A percentile compares a stretch with the other conserved stretches of the same genome.
Conservation (phyloP, 2,329 filamentous ascomycete species). For the Scytalidium sp. region DNA sequence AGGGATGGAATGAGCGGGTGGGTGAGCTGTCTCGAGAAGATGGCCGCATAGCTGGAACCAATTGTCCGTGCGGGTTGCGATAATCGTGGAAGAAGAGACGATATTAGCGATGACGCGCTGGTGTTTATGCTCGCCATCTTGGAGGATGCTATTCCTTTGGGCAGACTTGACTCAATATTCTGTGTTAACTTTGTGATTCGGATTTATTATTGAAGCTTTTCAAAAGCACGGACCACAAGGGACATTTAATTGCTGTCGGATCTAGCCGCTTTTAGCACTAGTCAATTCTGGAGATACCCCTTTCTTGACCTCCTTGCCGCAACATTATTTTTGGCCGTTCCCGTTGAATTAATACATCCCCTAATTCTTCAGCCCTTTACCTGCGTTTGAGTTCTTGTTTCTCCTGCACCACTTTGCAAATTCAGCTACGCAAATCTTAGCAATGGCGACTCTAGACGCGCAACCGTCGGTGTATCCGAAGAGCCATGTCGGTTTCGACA, state of each 20-base stretch:
- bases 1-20: conserved; percentile 50
- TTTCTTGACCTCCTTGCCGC: not conserved
- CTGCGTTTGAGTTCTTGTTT: not conserved
- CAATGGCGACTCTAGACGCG: conserved; percentile 29
- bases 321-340: not conserved
- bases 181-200: not conserved
- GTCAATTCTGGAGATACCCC: not conserved
- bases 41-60: conserved; percentile 39
- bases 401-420: not conserved
- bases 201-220: conserved; percentile 18
- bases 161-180: not conserved
- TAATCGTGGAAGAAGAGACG: conserved; percentile 55
- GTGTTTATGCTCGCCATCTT: conserved; percentile 44
- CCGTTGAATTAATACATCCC: not conserved
- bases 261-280: not conserved
- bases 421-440: conserved; percentile 2
- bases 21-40: conserved; percentile 44
- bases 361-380: not conserved
- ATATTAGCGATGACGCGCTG: conserved; percentile 36
- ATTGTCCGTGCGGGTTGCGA: conserved; percentile 38
- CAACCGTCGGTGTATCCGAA: conserved; percentile 67
- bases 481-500: conserved; percentile 99
- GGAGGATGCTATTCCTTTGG: too few species aligned
- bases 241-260: not conserved
- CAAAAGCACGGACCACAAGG: conserved; percentile 3